Base-by-base conservation (phyloP, 73 alveolate genomes). In the Symbiodinium natans region DNA sequence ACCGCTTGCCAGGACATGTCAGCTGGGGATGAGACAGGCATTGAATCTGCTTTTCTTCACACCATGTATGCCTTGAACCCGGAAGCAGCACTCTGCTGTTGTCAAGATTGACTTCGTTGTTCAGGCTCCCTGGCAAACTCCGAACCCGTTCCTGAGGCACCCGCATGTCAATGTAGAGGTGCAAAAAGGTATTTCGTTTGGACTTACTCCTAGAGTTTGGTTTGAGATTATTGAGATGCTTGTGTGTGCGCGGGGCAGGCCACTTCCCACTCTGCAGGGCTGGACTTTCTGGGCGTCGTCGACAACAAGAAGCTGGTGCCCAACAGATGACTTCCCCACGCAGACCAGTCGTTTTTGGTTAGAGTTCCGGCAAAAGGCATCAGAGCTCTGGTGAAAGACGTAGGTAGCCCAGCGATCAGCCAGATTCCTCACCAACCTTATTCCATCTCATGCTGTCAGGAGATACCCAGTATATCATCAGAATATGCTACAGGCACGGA, bases 281-380 rank as follows among this genome's bases (percentile, higher is more conserved):
- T 87, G 23, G 84, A 63, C 85, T 87, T 87, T 85, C 40, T 87
- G 94, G 94, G 94, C 42, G 39, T 36, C 3, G 94, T 87, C 68
- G 94, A 87, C 63, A 54, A 87, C 86, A 87, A 87, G 41, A 87
- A 87, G 68, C 94, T 87, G 73, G 94, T 52, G 41, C 41, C 13
- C 59, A 46, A 13, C 68, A 39, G 41, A 23, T 21, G 75, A 21
- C 75, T 56, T 2, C 17, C 75, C 75, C 27, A 21, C 21, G 74
- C 29, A 54, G 74, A 54, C 13, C 74, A 54, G 13, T 15, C 74
- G 21, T 13, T 54, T 54, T n/a, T n/a, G n/a, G n/a, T n/a, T n/a
- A n/a, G n/a, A n/a, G n/a, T n/a, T n/a, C n/a, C n/a, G n/a, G n/a
- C n/a, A n/a, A n/a, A n/a, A n/a, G n/a, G n/a, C n/a, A n/a, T n/a